These are phyloP conservation scores for Cladosporium phlei DNA, from an alignment of 2,329 filamentous ascomycete species.

Conservation along the genomic window DNA sequence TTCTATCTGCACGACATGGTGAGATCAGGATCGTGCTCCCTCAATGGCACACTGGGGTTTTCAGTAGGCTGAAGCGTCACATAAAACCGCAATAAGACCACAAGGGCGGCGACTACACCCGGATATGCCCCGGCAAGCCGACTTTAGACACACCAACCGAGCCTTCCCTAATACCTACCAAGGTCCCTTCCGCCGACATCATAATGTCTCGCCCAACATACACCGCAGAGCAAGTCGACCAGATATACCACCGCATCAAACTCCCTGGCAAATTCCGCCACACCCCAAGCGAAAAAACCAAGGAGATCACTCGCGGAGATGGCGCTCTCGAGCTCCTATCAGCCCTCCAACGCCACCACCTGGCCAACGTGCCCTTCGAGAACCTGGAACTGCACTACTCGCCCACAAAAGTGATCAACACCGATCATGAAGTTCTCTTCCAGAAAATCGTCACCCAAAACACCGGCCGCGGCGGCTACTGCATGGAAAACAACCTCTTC, in stretches of 20 bases:
- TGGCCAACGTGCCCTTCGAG: constrained; percentile 51
- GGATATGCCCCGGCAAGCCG: too few species aligned
- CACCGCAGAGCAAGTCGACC: constrained; percentile 19
- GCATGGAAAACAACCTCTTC: constrained; percentile 55
- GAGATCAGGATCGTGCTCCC: neutral
- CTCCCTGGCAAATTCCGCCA: constrained; percentile 22
- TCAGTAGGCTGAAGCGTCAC: too few species aligned
- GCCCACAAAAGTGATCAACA: constrained; percentile 42
- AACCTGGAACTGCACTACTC: constrained; percentile 54
- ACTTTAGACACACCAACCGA: too few species aligned
- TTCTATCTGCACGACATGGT: too few species aligned
- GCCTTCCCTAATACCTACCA: too few species aligned
- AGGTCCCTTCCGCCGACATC: too few species aligned
- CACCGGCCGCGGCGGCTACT: constrained; percentile 51
- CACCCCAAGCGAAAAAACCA: constrained; percentile 16
- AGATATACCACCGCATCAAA: constrained; percentile 23
- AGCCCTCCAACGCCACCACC: constrained; percentile 23
- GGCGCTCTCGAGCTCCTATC: constrained; percentile 21
- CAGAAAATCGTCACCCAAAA: constrained; percentile 46
- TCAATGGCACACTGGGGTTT: neutral
- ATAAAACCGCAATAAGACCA: too few species aligned
- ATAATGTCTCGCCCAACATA: constrained; percentile 16
- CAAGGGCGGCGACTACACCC: too few species aligned
- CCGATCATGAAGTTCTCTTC: constrained; percentile 48
- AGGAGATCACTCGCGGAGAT: constrained; percentile 14